Base-by-base conservation (phyloP, 495 filamentous ascomycete genomes). In the Lindgomyces ingoldianus region DNA sequence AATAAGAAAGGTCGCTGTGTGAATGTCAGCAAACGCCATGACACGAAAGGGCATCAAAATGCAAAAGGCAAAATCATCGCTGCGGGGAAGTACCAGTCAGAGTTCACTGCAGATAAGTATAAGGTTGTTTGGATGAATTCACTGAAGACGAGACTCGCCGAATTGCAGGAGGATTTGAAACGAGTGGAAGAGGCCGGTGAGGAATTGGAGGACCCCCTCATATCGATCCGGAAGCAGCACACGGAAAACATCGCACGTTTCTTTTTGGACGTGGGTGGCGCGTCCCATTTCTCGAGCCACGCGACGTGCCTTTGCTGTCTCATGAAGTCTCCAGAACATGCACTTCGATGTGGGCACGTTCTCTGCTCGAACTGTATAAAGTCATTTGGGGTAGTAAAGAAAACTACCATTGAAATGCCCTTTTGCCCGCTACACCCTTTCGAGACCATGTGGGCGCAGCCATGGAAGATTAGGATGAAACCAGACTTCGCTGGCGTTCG, bases 301-400 rank as follows among this genome's bases (percentile, higher is more conserved):
- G 50, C 70, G 9, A 75, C 73, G 18, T 81, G 78, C 55, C 72
- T 74, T 52, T 72, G 65, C 30, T 81, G 78, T 67, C 65, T 80
- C 1, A 72, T 74, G 12, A 68, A 75, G 22, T 18, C 60, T 39
- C 77, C 78, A 21, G 67, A 74, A 39, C 75, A 79, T 61, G 59
- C 69, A 4, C 69, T 81, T 41, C 72, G 65, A 2, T 80, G 78
- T 67, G 72, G 71, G 25, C 78, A 80, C 59, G 62, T 76, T 25
- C 66, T 80, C 9, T 79, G 78, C 63, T 6, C 49, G 22, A 27
- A 14, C 8, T 52, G 49, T 22, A 16, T 52, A 10, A 6, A 33
- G 18, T 29, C 49, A 2, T 52, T 29, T 18, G 49, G 49, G 10
- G 22, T 30, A 33, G 49, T 29, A 24, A 30, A 1, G 49, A 30